phyloP scores from a whole-genome alignment of 176 grass and related monocot species.

The Chrysopogon serrulatus region DNA sequence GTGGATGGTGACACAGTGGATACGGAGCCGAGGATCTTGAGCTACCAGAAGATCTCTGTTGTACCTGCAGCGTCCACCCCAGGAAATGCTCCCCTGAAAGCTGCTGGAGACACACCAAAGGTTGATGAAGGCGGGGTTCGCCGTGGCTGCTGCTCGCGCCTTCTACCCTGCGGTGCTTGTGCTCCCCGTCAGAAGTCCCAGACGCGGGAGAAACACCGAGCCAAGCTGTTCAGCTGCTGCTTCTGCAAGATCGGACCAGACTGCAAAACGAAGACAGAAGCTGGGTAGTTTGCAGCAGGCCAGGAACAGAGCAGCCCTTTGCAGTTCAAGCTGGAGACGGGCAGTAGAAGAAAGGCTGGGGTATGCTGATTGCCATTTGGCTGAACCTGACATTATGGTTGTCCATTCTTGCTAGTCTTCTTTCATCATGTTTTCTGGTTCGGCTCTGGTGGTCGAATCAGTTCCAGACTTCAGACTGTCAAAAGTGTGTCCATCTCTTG shows the following conservation, averaged over 20 bases:
- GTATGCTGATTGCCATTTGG: conserved; percentile 5
- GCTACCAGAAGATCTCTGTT: conserved; percentile 47
- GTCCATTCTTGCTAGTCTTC: conserved; percentile 17
- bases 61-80: conserved; percentile 24
- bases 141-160: conserved; percentile 12
- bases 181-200: neutral
- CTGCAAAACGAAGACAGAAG: conserved; percentile 33
- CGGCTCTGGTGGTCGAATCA: neutral
- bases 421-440: conserved; percentile 16
- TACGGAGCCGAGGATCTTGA: conserved; percentile 26
- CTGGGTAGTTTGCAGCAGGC: conserved; percentile 7
- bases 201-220: neutral
- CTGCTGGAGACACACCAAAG: neutral
- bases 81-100: conserved; percentile 9
- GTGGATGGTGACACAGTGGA: neutral
- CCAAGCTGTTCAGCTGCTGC: conserved; percentile 32
- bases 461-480: neutral
- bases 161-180: neutral
- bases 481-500: neutral
- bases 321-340: neutral
- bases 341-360: neutral
- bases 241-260: conserved; percentile 44
- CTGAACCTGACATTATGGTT: conserved; percentile 6
- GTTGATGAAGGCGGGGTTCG: neutral
- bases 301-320: neutral